Percentiles rank a stretch among this genome's conserved stretches.
Evolutionary conservation across 1,139 yeast genomes (phyloP).

Genomic region (Arxiozyma telluris): DNA sequence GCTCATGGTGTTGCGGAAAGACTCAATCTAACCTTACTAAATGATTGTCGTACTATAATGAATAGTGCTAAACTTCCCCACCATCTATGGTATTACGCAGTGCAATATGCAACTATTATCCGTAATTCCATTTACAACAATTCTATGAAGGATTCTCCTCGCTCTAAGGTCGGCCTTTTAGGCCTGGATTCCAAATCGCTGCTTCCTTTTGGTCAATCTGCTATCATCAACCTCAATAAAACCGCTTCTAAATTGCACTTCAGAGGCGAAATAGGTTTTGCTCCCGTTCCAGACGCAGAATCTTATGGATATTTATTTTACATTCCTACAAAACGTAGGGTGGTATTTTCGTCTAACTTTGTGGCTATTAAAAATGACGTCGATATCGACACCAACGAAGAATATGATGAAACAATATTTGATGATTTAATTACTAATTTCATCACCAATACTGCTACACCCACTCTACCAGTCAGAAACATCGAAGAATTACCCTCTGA

Average conservation of each 20-base stretch:
- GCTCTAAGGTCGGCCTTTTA: conserved; percentile 6
- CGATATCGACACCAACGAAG: neutral
- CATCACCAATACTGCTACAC: neutral
- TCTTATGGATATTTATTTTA: conserved; percentile 4
- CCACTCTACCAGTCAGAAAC: too few relatives aligned
- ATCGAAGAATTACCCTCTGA: too few relatives aligned
- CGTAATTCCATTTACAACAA: conserved; percentile 7
- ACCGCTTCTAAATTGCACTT: conserved; percentile 1
- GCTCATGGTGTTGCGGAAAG: conserved; percentile 13
- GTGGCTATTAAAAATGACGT: neutral
- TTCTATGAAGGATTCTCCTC: conserved; percentile 4
- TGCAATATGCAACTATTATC: conserved; percentile 5
- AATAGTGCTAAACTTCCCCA: conserved; percentile 4
- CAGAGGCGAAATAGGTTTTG: conserved; percentile 4
- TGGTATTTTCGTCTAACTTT: neutral
- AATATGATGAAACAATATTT: neutral
- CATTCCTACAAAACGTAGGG: neutral
- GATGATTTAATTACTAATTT: neutral
- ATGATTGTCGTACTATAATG: conserved; percentile 10
- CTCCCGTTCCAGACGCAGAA: conserved; percentile 3
- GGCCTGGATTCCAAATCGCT: conserved; percentile 5
- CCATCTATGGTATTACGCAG: conserved; percentile 9
- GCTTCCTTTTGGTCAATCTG: conserved; percentile 10
- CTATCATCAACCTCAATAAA: neutral
- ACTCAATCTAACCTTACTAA: conserved; percentile 7